Evolutionary conservation across 2,329 filamentous ascomycete genomes (phyloP), one percentile per base, ranked within the genome.

Genomic region (Epichloe aotearoae): DNA sequence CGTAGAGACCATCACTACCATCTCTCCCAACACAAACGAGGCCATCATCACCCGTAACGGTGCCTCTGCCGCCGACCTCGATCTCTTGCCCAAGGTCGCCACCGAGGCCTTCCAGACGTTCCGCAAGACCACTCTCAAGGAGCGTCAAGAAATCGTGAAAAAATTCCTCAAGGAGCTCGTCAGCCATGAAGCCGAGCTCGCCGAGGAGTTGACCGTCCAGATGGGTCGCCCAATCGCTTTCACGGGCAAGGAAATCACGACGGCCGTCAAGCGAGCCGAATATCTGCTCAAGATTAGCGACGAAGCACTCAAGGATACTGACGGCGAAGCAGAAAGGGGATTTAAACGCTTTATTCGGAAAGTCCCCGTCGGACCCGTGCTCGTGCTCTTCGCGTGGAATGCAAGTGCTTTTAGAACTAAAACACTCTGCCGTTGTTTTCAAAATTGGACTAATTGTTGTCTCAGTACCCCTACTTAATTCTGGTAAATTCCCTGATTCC

Each of bases 371-470:
- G 91, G 91, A 1, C 88, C 89, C 11, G 86, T 93, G 15, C 75
- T 97, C 53, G 77, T 96, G 57, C 80, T 97, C 54, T 96, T 96
- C 69, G 86, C 91, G 1, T 97, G 91, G 91, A 97, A 97, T 70
- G 89, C 93, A 69, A 70, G 88, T 67, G 49, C 48, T 42, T 20
- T 44, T 20, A 37, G 39, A 36, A 42, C 39, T 33, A 36, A 12
- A 34, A 36, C 46, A 20, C 39, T 36, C 33, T 11, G 17, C n/a
- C 33, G 12, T 19, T 41, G 40, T 19, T 10, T 36, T 7, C 46
- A 23, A 20, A 10, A 23, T 42, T 48, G 34, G 45, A 44, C 46
- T 42, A 33, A 51, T 30, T 14, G 40, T 36, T 58, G 47, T 46
- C 12, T 50, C 59, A 95, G 88, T 97, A 97, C 63, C 91, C 91